Percentiles rank a stretch among this genome's conserved stretches.
phyloP scores from a whole-genome alignment of 2,329 filamentous ascomycete species.

The Alternaria novae-zelandiae region DNA sequence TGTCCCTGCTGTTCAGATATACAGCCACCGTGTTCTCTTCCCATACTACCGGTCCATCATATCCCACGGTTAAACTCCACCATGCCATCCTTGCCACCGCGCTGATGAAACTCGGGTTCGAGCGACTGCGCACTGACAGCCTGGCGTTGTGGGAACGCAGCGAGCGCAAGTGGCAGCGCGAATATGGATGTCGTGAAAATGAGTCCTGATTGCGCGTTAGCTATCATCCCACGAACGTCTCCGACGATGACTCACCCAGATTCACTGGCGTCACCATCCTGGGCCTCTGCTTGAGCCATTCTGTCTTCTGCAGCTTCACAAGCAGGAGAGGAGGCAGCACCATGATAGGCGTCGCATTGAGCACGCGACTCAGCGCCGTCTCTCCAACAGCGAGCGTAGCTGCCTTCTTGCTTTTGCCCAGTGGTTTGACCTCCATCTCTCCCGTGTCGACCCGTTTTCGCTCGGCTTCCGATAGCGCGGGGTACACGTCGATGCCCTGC shows the following conservation, averaged over 20 bases:
- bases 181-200: conserved; percentile 88
- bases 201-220: conserved; percentile 56
- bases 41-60: conserved; percentile 50
- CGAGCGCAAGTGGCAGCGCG: conserved; percentile 86
- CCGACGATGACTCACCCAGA: conserved; percentile 66
- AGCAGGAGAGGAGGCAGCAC: conserved; percentile 87
- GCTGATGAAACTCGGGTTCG: conserved; percentile 85
- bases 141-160: conserved; percentile 91
- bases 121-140: conserved; percentile 75
- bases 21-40: not conserved
- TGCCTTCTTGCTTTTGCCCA: conserved; percentile 88
- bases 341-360: conserved; percentile 98
- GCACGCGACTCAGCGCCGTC: conserved; percentile 87
- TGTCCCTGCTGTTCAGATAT: not conserved
- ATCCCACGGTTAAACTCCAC: conserved; percentile 98
- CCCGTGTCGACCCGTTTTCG: conserved; percentile 70
- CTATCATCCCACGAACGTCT: conserved; percentile 55
- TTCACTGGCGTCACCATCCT: conserved; percentile 82
- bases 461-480: conserved; percentile 74
- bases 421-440: conserved; percentile 64
- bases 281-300: conserved; percentile 81
- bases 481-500: conserved; percentile 90
- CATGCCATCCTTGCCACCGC: conserved; percentile 77
- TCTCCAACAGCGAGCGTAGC: conserved; percentile 89
- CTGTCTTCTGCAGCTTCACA: conserved; percentile 80